Evolutionary conservation across 2,329 filamentous ascomycete genomes (phyloP), one percentile per base, ranked within the genome.

Genomic region (Periconia sp.): DNA sequence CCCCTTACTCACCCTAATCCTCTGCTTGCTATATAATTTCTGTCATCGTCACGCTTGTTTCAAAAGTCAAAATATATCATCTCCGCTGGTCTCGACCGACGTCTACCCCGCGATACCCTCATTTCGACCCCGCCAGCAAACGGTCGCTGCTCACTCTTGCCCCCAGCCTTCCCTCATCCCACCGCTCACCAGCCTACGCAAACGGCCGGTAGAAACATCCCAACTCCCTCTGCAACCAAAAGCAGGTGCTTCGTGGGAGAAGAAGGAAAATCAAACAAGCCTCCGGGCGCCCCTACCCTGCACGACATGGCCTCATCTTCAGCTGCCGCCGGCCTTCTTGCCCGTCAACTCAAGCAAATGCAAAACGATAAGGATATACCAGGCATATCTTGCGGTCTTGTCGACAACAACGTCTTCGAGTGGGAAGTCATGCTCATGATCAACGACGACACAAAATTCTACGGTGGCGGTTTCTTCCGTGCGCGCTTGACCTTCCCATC

Each of bases 361-460:
- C 91, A 96, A 76, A 86, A 83, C 20, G 88, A 91, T 73, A 93
- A 92, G 71, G 92, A 96, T 74, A 89, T 97, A 45, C 91, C 91
- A 0, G 94, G 93, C 49, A 96, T 97, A 69, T 97, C 92, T 57
- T 96, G 91, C 66, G 94, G 94, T 0, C 80, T 99, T 42, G 86
- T 92, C 49, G 86, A 88, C 66, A 90, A 89, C 73, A 89, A 96
- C 72, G 86, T 97, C 10, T 97, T 97, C 62, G 90, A 96, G 79
- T 99, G 94, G 94, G 92, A 97, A 75, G 92, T 97, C 18, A 96
- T 97, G 90, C 85, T 99, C 56, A 97, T 99, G 93, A 93, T 97
- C 61, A 91, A 86, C 58, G 92, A 97, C 65, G 92, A 96, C 70
- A 92, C 90, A 76, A 93, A 92, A 76, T 90, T 90, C 75, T 97